Base-by-base conservation (phyloP, 768 basidiomycete species). In the Rhodocollybia butyracea region DNA sequence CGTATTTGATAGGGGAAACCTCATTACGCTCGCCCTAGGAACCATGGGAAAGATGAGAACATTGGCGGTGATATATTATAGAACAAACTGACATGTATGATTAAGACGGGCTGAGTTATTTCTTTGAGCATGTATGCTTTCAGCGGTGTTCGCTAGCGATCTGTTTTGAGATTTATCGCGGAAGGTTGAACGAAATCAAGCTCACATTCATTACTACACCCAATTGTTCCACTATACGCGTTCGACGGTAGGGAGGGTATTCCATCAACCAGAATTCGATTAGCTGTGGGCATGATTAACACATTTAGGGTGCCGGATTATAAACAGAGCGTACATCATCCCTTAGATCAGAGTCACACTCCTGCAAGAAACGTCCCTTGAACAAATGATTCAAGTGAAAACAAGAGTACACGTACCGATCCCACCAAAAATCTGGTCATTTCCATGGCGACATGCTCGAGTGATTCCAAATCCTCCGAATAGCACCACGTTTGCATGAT, bases 401-500 rank as follows among this genome's bases (percentile, higher is more conserved):
- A 43, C 31, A 11, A 40, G 29, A 54, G 1, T 34, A 53, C 22
- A 68, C 80, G 64, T 61, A 88, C 89, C 59, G 76, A 67, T 46
- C 85, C 82, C 19, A 82, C 73, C 56, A 85, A 70, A 56, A 85
- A 77, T 19, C 70, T 73, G 22, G 84, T 70, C 19, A 80, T 71
- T 64, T 89, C 88, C 56, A 76, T 80, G 22, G 78, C 80, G 2
- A 82, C 81, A 50, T 87, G 82, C 58, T 91, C 86, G 51, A 84
- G 84, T 0, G 81, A 68, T 56, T 88, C 84, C 42, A 89, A 60
- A 63, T 90, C 87, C 34, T 81, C 75, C 7, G 88, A 80, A 60
- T 77, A 82, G 62, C 83, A 82, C 79, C 85, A 88, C 12, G 78
- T 64, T 57, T 83, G 78, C 46, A 84, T 60, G 17, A 88, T 67